Percentiles rank a stretch among this genome's conserved stretches.
Conservation (phyloP, 1,284 basidiomycete genomes). For the Flammula alnicola region DNA sequence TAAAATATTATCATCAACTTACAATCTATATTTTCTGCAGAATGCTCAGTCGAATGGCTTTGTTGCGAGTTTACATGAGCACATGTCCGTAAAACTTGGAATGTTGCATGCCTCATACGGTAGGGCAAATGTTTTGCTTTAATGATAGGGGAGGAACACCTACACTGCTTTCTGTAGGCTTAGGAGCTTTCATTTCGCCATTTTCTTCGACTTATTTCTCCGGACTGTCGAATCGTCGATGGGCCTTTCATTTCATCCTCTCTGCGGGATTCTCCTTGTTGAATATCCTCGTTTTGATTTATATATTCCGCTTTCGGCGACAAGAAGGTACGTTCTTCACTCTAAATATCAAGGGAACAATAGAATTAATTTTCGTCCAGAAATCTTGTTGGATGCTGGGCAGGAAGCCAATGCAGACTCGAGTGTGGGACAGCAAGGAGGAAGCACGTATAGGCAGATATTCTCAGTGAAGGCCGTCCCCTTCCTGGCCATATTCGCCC, state of each 20-base stretch:
- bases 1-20: neutral
- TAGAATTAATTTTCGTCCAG: conserved; percentile 28
- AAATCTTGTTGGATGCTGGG: conserved; percentile 40
- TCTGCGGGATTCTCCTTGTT: conserved; percentile 58
- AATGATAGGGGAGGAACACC: neutral
- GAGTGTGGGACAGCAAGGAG: conserved; percentile 30
- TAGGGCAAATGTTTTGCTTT: conserved; percentile 20
- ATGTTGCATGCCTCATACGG: conserved; percentile 58
- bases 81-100: conserved; percentile 53
- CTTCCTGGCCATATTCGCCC: conserved; percentile 58
- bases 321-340: conserved; percentile 49
- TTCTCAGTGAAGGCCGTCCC: conserved; percentile 57
- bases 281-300: conserved; percentile 47
- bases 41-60: conserved; percentile 62
- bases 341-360: neutral
- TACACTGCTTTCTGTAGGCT: conserved; percentile 38
- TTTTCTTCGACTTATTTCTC: conserved; percentile 73
- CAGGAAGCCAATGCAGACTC: conserved; percentile 20
- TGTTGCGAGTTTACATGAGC: conserved; percentile 47
- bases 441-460: conserved; percentile 60
- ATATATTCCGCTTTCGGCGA: conserved; percentile 55
- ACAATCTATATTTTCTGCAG: conserved; percentile 27
- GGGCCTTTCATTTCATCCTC: conserved; percentile 66
- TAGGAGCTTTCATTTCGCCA: conserved; percentile 70
- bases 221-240: conserved; percentile 39